These are phyloP conservation scores for Alternaria atra DNA, from an alignment of 2,329 filamentous ascomycete genomes.

Conservation along the genomic window DNA sequence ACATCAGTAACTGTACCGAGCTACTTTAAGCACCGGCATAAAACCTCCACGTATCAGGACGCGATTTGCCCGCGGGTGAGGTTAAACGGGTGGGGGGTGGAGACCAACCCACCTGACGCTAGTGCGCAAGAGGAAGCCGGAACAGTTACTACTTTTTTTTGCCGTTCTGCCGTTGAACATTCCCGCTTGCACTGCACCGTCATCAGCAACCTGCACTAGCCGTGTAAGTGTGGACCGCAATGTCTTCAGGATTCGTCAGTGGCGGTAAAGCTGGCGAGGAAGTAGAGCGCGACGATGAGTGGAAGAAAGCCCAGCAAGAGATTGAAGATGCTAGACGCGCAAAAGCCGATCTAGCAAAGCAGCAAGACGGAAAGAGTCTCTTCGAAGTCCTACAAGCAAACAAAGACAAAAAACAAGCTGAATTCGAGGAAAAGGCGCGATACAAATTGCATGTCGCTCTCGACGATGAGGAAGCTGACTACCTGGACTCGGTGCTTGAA, in stretches of 20 bases:
- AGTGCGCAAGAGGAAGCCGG: constrained; percentile 17
- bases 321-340: constrained; percentile 68
- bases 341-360: constrained; percentile 62
- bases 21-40: constrained; percentile 17
- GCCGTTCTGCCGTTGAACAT: constrained; percentile 7
- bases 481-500: constrained; percentile 69
- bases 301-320: constrained; percentile 71
- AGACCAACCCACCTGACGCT: constrained; percentile 8
- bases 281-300: constrained; percentile 61
- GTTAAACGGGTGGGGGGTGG: constrained; percentile 9
- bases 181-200: background rate
- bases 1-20: constrained; percentile 3
- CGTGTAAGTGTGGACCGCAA: constrained; percentile 22
- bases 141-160: constrained; percentile 10
- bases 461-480: constrained; percentile 81
- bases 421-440: constrained; percentile 76
- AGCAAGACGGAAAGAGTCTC: constrained; percentile 68
- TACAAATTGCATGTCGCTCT: constrained; percentile 81
- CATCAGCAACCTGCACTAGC: constrained; percentile 21
- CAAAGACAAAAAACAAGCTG: constrained; percentile 86
- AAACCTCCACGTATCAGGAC: constrained; percentile 17
- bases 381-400: constrained; percentile 83
- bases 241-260: constrained; percentile 62
- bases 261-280: constrained; percentile 59
- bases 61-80: constrained; percentile 17